These are phyloP conservation scores for Pseudocercospora macadamiae DNA, from an alignment of 2,329 filamentous ascomycete species.

Conservation along the genomic window DNA sequence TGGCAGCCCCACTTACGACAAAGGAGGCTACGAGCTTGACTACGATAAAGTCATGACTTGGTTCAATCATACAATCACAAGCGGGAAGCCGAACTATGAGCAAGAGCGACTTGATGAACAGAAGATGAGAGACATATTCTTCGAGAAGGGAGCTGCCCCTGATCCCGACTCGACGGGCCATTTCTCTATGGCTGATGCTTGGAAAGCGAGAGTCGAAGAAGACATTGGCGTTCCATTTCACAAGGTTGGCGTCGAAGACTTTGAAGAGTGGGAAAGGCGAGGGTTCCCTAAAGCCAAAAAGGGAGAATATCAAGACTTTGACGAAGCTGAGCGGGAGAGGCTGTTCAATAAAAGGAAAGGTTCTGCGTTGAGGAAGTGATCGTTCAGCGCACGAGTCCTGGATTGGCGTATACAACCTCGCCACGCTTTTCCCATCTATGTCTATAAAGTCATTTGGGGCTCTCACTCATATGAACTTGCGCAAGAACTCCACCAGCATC, in stretches of 20 bases:
- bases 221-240: not conserved
- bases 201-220: no score
- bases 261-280: not conserved
- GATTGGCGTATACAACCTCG: no score
- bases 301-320: not conserved
- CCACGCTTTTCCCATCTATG: not conserved
- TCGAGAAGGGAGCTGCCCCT: not conserved
- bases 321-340: not conserved
- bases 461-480: constrained; percentile 55
- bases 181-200: not conserved
- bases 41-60: not conserved
- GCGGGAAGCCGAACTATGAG: not conserved
- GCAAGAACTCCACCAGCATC: constrained; percentile 73
- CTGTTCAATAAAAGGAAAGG: not conserved
- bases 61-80: not conserved
- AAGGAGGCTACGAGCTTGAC: not conserved
- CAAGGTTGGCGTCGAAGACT: not conserved
- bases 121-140: not conserved
- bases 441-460: not conserved
- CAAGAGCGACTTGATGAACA: not conserved
- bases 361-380: not conserved
- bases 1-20: not conserved
- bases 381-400: not conserved
- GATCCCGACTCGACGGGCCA: not conserved
- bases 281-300: not conserved